These are phyloP conservation scores for Cutaneotrichosporon sp. DNA, from an alignment of 1,284 basidiomycete species.

Conservation along the genomic window DNA sequence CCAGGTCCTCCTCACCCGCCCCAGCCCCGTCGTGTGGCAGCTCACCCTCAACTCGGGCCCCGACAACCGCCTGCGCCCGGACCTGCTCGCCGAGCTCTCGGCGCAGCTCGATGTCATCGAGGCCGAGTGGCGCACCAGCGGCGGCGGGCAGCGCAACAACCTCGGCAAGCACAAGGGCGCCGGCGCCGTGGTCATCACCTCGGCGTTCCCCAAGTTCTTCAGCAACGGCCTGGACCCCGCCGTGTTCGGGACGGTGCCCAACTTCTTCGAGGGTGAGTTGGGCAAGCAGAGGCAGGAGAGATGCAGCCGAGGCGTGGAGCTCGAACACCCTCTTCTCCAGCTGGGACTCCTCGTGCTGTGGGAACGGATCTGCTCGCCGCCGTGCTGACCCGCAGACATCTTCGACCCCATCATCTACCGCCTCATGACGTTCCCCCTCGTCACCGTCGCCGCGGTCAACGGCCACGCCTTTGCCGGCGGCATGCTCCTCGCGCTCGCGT, in stretches of 20 bases:
- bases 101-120: constrained; percentile 74
- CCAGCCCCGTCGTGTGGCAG: constrained; percentile 40
- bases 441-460: constrained; percentile 82
- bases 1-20: constrained; percentile 32
- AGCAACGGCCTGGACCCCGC: constrained; percentile 78
- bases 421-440: constrained; percentile 55
- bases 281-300: too few species aligned
- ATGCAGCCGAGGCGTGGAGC: too few species aligned
- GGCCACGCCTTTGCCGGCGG: constrained; percentile 88
- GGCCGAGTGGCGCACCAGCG: constrained; percentile 69
- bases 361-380: too few species aligned
- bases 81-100: constrained; percentile 41
- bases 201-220: constrained; percentile 81
- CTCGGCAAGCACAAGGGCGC: constrained; percentile 53
- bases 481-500: constrained; percentile 74
- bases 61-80: constrained; percentile 52
- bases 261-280: constrained; percentile 72
- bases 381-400: constrained; percentile 36
- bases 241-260: constrained; percentile 59
- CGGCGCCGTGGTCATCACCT: constrained; percentile 74
- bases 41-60: constrained; percentile 48
- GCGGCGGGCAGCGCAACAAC: constrained; percentile 43
- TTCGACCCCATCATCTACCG: constrained; percentile 49
- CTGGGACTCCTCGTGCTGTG: too few species aligned
- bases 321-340: too few species aligned